Conservation (phyloP, 345 rosid genomes). For the Eucalyptus tenuipes region DNA sequence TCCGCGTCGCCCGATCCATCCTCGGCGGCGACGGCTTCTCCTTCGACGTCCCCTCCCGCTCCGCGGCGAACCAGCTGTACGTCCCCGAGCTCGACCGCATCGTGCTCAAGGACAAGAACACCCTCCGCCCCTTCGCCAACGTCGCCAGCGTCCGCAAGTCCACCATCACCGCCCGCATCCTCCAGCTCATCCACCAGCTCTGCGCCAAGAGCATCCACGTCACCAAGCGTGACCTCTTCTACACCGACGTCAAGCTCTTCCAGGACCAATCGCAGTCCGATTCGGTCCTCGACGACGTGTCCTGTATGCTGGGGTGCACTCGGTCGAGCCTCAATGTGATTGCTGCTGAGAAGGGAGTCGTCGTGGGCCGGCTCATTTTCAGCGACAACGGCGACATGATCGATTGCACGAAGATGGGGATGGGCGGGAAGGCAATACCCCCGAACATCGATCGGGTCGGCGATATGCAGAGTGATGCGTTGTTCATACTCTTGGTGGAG, state of each 20-base stretch:
- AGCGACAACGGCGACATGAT: constrained; percentile 98
- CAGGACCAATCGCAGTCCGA: constrained; percentile 98
- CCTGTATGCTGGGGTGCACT: constrained; percentile 92
- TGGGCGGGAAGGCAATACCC: constrained; percentile 99
- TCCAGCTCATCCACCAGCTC: constrained; percentile 86
- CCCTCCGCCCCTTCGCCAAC: constrained; percentile 82
- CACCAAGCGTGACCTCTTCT: constrained; percentile 97
- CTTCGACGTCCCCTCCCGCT: constrained; percentile 88
- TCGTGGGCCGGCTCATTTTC: constrained; percentile 82
- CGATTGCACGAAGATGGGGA: constrained; percentile 96
- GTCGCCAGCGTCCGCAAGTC: constrained; percentile 79
- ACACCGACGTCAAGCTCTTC: constrained; percentile 95
- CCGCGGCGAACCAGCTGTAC: constrained; percentile 88
- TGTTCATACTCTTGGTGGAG: constrained; percentile 76
- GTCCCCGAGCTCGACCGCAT: constrained; percentile 99
- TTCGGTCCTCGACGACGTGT: constrained; percentile 77
- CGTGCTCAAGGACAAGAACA: constrained; percentile 83
- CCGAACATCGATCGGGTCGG: constrained; percentile 93
- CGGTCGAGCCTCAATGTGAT: constrained; percentile 88
- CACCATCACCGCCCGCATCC: constrained; percentile 76
- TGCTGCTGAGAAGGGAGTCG: constrained; percentile 92
- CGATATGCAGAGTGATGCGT: constrained; percentile 88
- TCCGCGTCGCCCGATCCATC: constrained; percentile 64
- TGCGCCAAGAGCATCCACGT: constrained; percentile 78
- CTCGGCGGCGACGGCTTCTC: constrained; percentile 83